These are phyloP conservation scores for Brettanomyces anomalus DNA, from an alignment of 805 yeast species.

Conservation along the genomic window DNA sequence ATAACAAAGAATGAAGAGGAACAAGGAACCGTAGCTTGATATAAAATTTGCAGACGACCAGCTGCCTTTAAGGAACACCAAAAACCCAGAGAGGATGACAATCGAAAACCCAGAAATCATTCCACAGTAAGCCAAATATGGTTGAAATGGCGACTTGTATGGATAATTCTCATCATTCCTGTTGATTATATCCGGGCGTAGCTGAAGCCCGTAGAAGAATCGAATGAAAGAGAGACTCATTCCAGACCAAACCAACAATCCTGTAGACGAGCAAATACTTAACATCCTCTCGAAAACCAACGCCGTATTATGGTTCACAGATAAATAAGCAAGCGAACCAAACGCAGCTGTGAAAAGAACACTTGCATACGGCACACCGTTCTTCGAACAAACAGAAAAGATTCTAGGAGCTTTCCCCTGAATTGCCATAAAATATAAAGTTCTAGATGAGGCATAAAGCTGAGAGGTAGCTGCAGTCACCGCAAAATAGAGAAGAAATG, in stretches of 20 bases:
- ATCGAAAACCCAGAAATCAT: constrained; percentile 32
- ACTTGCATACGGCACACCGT: constrained; percentile 67
- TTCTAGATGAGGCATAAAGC: constrained; percentile 52
- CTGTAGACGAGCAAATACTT: constrained; percentile 63
- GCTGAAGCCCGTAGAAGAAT: constrained; percentile 44
- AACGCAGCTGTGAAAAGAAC: constrained; percentile 56
- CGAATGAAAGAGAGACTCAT: constrained; percentile 50
- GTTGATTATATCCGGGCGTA: constrained; percentile 46
- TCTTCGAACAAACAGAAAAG: constrained; percentile 48
- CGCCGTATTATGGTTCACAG: constrained; percentile 50
- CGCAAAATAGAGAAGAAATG: constrained; percentile 44
- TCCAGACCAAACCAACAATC: constrained; percentile 70
- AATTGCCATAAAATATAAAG: constrained; percentile 43
- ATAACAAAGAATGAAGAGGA: constrained; percentile 36
- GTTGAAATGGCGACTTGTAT: constrained; percentile 47
- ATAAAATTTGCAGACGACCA: constrained; percentile 45
- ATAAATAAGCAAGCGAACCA: constrained; percentile 51
- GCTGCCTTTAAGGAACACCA: constrained; percentile 36
- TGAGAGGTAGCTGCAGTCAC: constrained; percentile 50
- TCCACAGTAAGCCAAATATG: constrained; percentile 43
- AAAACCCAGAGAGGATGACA: constrained; percentile 41
- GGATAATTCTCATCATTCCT: constrained; percentile 49
- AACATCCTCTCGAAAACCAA: constrained; percentile 58
- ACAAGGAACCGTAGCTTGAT: constrained; percentile 44
- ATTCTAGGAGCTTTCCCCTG: constrained; percentile 54